Percentiles rank a stretch among this genome's conserved stretches.
Conservation (phyloP, 208 protist species). For the Trichomonas gallinae region DNA sequence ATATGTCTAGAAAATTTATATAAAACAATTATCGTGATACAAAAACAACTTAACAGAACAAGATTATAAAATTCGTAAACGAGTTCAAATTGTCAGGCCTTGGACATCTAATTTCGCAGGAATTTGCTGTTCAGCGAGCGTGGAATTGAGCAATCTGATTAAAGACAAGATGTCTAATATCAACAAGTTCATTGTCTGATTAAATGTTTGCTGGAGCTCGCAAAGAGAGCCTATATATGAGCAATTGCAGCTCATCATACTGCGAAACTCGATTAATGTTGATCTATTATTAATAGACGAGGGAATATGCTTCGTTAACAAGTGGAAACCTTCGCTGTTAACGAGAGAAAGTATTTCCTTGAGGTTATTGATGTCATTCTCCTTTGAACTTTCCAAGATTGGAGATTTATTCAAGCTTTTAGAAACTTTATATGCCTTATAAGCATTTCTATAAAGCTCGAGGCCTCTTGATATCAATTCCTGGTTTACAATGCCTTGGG, state of each 20-base stretch:
- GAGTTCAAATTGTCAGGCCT: not conserved
- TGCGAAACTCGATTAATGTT: not conserved
- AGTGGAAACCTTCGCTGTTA: not conserved
- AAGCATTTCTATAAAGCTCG: not conserved
- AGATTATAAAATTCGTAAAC: too few species aligned
- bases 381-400: not conserved
- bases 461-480: not conserved
- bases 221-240: not conserved
- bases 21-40: too few species aligned
- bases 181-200: not conserved
- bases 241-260: not conserved
- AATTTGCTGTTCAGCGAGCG: not conserved
- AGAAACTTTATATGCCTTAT: not conserved
- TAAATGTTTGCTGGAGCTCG: not conserved
- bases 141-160: not conserved
- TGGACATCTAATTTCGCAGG: not conserved
- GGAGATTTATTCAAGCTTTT: not conserved
- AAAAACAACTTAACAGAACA: too few species aligned
- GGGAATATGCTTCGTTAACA: not conserved
- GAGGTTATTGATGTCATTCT: not conserved
- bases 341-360: not conserved
- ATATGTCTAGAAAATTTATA: too few species aligned
- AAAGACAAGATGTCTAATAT: not conserved
- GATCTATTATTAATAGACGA: not conserved
- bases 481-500: not conserved